Base-by-base conservation (phyloP, 148 eudicot genomes). In the Rhododendron griersonianum region DNA sequence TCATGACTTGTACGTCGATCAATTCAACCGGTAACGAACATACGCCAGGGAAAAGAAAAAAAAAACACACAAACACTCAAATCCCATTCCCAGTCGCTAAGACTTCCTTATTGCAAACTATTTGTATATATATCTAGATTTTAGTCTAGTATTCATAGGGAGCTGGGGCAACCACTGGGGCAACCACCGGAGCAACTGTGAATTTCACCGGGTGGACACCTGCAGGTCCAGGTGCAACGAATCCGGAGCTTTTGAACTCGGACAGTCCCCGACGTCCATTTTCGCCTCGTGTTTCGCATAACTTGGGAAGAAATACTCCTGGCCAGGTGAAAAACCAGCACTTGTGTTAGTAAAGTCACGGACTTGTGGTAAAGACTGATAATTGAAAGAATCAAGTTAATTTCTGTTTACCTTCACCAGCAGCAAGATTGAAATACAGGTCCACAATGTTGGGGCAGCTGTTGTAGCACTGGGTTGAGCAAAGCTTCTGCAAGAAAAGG, bases 281-380 rank as follows among this genome's bases (percentile, higher is more conserved):
- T 83, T 50, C 51, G 35, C 85, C 87, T 87, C 78, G 82, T 80
- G 84, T 81, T 83, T 88, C 89, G 51, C 96, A 94, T 50, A 94
- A 51, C 82, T 91, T 94, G 13, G 96, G 95, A 55, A 94, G 95
- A 90, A 87, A 94, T 0, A 91, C 92, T 13, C 96, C 96, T 94
- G 51, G 80, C 51, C 13, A 67, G 35, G 33, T 25, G 14, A 53
- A 67, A 67, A 57, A 57, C 63, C 19, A 57, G 23, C 23, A 57
- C 23, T 57, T 1, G 55, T 50, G 16, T 50, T 11, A 57, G 23
- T 57, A 16, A 15, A 15, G 63, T 16, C 63, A 55, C 21, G 5
- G 61, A 15, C 21, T 55, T 55, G 19, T 18, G 21, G 21, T 55
- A 55, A 55, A 5, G 3, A 16, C 61, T 16, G 19, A 15, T 15